phyloP scores from a whole-genome alignment of 345 rosid species.

The Mangifera indica region DNA sequence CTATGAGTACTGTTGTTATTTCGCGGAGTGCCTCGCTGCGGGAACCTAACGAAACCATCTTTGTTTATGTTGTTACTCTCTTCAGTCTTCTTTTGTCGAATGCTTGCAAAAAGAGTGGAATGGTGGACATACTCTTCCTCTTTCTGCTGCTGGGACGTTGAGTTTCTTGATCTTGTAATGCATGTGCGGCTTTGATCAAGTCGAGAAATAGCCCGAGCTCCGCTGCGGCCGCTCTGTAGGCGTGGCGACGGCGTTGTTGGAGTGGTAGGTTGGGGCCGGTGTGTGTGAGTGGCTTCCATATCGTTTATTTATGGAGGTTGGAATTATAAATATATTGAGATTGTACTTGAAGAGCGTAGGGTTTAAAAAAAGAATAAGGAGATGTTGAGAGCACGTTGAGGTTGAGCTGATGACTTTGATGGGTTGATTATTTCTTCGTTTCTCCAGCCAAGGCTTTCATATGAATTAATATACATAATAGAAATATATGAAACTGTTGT shows the following conservation, averaged over 20 bases:
- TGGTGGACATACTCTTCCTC: slow-evolving; percentile 18
- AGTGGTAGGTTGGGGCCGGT: slow-evolving; percentile 17
- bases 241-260: slow-evolving; percentile 15
- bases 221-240: slow-evolving; percentile 48
- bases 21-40: slow-evolving; percentile 43
- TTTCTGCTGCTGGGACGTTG: not conserved
- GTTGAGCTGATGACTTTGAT: not conserved
- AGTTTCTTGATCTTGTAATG: slow-evolving; percentile 29
- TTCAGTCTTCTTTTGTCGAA: slow-evolving; percentile 20
- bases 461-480: not conserved
- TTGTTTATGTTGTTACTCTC: not conserved
- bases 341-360: not conserved
- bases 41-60: slow-evolving; percentile 34
- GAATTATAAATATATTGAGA: not conserved
- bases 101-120: not conserved
- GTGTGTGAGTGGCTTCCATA: slow-evolving; percentile 24
- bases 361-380: not conserved
- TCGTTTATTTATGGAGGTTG: not conserved
- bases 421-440: not conserved
- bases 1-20: not conserved
- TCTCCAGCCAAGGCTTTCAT: slow-evolving; percentile 12
- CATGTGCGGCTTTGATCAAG: slow-evolving; percentile 19
- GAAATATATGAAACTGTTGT: not conserved
- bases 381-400: slow-evolving; percentile 17
- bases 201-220: slow-evolving; percentile 16